phyloP scores from a whole-genome alignment of 2,329 filamentous ascomycete genomes.

The Colletotrichum sp. region DNA sequence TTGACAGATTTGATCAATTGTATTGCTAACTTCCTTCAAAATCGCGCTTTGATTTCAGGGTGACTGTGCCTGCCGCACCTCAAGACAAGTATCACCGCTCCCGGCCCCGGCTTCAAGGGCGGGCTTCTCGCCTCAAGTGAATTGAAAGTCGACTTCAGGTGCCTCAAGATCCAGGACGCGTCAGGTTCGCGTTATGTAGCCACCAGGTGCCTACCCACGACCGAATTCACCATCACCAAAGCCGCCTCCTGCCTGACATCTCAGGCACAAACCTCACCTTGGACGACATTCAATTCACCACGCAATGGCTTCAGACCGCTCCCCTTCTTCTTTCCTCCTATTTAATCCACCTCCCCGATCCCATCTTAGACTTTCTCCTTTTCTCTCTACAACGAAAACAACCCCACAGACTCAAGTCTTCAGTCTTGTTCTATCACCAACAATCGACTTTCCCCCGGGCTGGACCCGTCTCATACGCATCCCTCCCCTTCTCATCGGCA shows the following conservation, averaged over 20 bases:
- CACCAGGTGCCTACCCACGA: neutral
- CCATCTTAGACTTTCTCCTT: neutral
- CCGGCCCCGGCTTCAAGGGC: neutral
- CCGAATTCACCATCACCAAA: neutral
- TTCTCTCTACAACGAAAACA: neutral
- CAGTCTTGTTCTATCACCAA: neutral
- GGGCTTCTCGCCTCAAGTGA: neutral
- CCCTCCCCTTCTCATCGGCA: neutral
- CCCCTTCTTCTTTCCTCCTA: neutral
- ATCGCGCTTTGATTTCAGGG: neutral
- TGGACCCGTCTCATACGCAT: neutral
- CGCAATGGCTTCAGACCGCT: neutral
- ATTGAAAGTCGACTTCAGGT: neutral
- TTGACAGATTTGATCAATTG: neutral
- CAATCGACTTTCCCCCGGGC: neutral
- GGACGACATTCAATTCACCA: neutral
- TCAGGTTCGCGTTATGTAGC: neutral
- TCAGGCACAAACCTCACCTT: neutral
- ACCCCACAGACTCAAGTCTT: neutral
- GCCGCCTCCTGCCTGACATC: neutral
- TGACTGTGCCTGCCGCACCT: neutral
- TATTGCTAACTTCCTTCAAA: neutral
- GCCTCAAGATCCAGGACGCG: neutral
- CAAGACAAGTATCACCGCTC: neutral
- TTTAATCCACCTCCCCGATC: neutral